A percentile compares a stretch with the other conserved stretches of the same genome.
Evolutionary conservation across 2,329 filamentous ascomycete genomes (phyloP).

Genomic region (Pseudonectria foliicola): DNA sequence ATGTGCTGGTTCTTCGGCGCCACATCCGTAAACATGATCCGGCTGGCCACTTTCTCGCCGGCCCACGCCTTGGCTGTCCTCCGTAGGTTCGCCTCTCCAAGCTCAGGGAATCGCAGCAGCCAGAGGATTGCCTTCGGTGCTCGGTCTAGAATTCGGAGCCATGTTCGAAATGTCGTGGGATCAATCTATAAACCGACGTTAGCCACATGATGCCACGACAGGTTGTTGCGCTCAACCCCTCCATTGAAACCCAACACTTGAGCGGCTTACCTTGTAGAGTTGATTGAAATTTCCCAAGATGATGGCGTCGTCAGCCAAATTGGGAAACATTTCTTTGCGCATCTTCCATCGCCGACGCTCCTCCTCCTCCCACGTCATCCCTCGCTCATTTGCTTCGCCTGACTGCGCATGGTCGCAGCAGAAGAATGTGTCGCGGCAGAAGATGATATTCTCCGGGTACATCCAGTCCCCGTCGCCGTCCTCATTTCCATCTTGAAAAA

Average conservation of each 20-base stretch:
- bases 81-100: constrained; percentile 79
- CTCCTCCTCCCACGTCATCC: constrained; percentile 76
- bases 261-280: constrained; percentile 87
- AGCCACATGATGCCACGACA: no score
- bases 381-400: constrained; percentile 61
- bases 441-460: constrained; percentile 95
- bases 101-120: constrained; percentile 92
- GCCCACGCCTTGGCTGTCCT: constrained; percentile 80
- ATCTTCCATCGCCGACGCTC: constrained; percentile 79
- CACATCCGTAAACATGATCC: constrained; percentile 93
- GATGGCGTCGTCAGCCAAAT: constrained; percentile 71
- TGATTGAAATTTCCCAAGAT: constrained; percentile 99
- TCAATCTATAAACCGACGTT: constrained; percentile 62
- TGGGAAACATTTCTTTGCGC: constrained; percentile 86
- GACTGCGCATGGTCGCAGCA: constrained; percentile 96
- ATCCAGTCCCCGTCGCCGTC: constrained; percentile 75
- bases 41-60: constrained; percentile 72
- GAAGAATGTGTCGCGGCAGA: constrained; percentile 91
- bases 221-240: no score
- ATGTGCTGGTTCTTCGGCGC: constrained; percentile 94
- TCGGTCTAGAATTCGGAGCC: constrained; percentile 81
- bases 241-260: no score
- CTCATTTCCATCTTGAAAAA: constrained; percentile 58
- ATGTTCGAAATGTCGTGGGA: constrained; percentile 89
- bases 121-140: constrained; percentile 87